Conservation (phyloP, 139 green algal species). For the Micractinium conductrix region DNA sequence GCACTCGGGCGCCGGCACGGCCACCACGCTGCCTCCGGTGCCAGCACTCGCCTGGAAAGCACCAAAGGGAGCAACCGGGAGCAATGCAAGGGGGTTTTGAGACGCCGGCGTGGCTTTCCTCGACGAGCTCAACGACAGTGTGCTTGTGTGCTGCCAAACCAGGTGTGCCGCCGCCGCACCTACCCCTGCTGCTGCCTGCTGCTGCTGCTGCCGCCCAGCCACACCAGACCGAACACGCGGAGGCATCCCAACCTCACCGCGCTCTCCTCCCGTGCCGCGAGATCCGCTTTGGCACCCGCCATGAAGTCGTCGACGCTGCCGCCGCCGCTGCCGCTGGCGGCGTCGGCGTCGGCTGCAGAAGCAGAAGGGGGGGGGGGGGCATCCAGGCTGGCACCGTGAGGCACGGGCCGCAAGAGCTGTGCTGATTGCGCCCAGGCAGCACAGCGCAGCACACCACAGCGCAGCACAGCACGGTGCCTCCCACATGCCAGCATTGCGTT, state of each 20-base stretch:
- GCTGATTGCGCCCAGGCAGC: no score
- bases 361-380: no score
- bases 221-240: not conserved
- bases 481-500: no score
- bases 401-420: no score
- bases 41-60: not conserved
- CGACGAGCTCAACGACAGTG: no score
- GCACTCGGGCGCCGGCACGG: not conserved
- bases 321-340: not conserved
- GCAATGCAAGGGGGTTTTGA: not conserved
- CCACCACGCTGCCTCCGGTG: not conserved
- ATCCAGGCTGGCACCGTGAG: no score
- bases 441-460: no score
- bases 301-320: slow-evolving; percentile 37
- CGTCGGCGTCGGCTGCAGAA: not conserved
- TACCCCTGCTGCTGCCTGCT: not conserved
- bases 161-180: no score
- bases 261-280: slow-evolving; percentile 8
- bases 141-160: no score
- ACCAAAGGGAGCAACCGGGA: not conserved
- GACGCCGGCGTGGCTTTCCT: no score
- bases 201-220: no score
- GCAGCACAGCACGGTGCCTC: no score
- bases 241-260: not conserved
- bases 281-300: not conserved